phyloP scores from a whole-genome alignment of 2,329 filamentous ascomycete genomes.

The Fusarium fujikuroi region DNA sequence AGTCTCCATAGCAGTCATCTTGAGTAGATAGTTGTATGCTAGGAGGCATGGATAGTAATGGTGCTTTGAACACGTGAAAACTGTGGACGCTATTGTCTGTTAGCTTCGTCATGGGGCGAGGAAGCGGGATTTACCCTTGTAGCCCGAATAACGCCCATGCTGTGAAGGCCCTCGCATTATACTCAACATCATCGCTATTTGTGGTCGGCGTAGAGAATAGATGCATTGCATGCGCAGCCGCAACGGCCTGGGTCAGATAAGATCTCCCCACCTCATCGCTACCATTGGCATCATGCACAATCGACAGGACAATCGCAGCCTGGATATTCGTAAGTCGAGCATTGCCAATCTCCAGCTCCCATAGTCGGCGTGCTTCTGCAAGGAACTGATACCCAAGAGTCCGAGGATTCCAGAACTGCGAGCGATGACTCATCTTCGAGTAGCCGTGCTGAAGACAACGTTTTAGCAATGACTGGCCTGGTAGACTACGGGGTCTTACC shows the following conservation, averaged over 20 bases:
- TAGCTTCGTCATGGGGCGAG: accelerated
- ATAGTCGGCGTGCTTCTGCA: not conserved
- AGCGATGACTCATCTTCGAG: not conserved
- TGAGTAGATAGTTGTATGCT: accelerated
- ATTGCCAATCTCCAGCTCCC: not conserved
- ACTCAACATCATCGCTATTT: not conserved
- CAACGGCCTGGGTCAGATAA: not conserved
- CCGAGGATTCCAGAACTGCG: not conserved
- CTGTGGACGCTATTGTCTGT: not conserved
- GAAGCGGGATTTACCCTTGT: not conserved
- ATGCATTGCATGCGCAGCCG: not conserved
- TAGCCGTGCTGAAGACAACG: not conserved
- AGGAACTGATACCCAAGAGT: not conserved
- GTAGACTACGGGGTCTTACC: not conserved
- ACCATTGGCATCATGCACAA: not conserved
- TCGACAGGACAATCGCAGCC: not conserved
- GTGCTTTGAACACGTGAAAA: not conserved
- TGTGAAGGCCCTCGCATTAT: not conserved
- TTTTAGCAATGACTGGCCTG: not conserved
- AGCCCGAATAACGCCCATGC: not conserved
- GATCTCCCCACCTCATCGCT: not conserved
- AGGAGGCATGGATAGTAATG: not conserved
- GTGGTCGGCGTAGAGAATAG: not conserved
- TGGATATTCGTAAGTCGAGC: not conserved
- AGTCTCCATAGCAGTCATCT: not conserved